Conservation (phyloP, 192 early-diverging fungal genomes). For the Dissophora ornata region DNA sequence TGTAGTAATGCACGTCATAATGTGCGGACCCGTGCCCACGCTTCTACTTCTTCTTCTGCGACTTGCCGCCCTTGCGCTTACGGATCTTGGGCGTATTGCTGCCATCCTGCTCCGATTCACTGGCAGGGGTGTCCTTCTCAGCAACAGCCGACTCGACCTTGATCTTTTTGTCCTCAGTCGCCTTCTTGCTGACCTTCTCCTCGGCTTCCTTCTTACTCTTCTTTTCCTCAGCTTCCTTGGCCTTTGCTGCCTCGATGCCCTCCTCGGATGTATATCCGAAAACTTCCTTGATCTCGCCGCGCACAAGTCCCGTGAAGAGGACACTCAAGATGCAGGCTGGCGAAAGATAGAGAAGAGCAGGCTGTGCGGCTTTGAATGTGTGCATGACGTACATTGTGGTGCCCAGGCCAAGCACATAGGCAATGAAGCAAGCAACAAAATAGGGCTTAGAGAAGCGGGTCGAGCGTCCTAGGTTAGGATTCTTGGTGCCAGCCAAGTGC, state of each 20-base stretch:
- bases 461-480: constrained; percentile 64
- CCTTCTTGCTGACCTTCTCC: constrained; percentile 49
- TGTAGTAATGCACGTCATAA: no score
- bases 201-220: constrained; percentile 48
- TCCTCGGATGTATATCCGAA: constrained; percentile 76
- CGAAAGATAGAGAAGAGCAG: constrained; percentile 95
- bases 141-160: constrained; percentile 11
- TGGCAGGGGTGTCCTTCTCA: constrained; percentile 26
- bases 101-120: constrained; percentile 35
- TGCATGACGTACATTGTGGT: constrained; percentile 96
- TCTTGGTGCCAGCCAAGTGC: constrained; percentile 71
- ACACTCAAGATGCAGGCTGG: constrained; percentile 95
- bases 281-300: constrained; percentile 76
- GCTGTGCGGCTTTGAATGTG: constrained; percentile 94
- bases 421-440: constrained; percentile 83
- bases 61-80: constrained; percentile 51
- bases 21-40: not conserved
- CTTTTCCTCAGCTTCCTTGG: constrained; percentile 62
- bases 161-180: constrained; percentile 31
- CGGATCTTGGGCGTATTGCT: constrained; percentile 22
- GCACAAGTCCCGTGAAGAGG: constrained; percentile 68
- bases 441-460: constrained; percentile 86
- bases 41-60: constrained; percentile 40
- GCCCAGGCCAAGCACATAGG: constrained; percentile 85
- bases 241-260: constrained; percentile 63